phyloP scores from a whole-genome alignment of 2,329 filamentous ascomycete genomes.

The Trichoderma arundinaceum region DNA sequence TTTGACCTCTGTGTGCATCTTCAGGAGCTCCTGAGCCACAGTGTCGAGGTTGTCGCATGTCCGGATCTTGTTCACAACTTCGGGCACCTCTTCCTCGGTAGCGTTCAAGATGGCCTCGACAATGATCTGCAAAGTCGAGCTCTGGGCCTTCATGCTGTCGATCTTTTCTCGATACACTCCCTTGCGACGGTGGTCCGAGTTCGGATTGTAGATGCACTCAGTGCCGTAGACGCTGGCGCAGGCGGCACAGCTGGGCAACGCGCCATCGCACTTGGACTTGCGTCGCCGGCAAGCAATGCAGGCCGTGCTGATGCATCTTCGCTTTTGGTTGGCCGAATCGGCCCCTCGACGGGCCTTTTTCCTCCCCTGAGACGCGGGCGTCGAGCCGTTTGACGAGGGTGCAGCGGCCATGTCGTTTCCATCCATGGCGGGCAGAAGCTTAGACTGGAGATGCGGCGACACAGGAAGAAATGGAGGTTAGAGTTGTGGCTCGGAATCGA shows the following conservation, averaged over 20 bases:
- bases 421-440: conserved; percentile 4
- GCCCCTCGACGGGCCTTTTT: conserved; percentile 59
- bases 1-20: conserved; percentile 44
- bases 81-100: conserved; percentile 81
- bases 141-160: conserved; percentile 84
- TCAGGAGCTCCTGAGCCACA: conserved; percentile 60
- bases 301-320: conserved; percentile 82
- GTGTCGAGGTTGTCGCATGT: conserved; percentile 74
- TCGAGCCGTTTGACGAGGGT: conserved; percentile 13
- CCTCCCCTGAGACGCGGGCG: conserved; percentile 40
- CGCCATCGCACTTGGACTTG: conserved; percentile 91
- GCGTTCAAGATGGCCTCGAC: conserved; percentile 93
- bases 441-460: neutral
- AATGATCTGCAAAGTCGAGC: conserved; percentile 87
- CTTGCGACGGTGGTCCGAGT: conserved; percentile 93
- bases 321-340: conserved; percentile 63
- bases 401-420: conserved; percentile 1
- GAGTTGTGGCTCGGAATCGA: neutral
- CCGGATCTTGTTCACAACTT: conserved; percentile 83
- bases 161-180: conserved; percentile 96
- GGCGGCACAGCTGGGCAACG: conserved; percentile 89
- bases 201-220: conserved; percentile 92
- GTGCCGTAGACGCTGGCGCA: conserved; percentile 92
- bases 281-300: conserved; percentile 79
- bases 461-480: neutral